phyloP scores from a whole-genome alignment of 148 eudicot genomes.

The Cornus suecica region DNA sequence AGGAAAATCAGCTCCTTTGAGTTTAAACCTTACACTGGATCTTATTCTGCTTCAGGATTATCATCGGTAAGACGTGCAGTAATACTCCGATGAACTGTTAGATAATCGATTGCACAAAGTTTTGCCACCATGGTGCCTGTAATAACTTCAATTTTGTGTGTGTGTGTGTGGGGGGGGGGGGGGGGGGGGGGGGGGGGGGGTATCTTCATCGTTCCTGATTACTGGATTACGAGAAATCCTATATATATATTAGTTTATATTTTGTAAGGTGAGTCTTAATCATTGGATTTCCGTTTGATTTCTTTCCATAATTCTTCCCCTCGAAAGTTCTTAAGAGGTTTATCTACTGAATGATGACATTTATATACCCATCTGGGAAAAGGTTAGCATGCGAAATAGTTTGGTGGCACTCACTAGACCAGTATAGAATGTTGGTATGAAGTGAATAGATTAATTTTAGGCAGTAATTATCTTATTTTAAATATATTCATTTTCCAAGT shows the following conservation, averaged over 20 bases:
- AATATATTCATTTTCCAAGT: neutral
- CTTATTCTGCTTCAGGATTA: constrained; percentile 53
- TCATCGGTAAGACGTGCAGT: constrained; percentile 56
- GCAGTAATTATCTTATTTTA: neutral
- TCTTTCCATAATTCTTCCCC: neutral
- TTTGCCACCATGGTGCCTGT: neutral
- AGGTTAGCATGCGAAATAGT: neutral
- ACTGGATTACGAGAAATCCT: neutral
- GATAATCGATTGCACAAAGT: neutral
- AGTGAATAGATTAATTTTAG: neutral
- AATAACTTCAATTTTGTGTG: neutral
- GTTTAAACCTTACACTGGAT: constrained; percentile 66
- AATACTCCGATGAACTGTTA: constrained; percentile 24
- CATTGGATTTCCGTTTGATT: neutral
- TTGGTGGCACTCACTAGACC: neutral
- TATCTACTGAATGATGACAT: neutral
- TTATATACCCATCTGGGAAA: neutral
- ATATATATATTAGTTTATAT: too few relatives aligned
- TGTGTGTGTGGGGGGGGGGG: neutral
- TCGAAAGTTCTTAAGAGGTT: neutral
- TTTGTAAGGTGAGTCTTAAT: neutral
- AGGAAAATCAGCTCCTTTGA: constrained; percentile 57
- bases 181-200: neutral
- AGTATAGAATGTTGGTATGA: neutral
- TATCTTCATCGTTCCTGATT: neutral